Conservation (phyloP, 495 filamentous ascomycete genomes). For the Durotheca rogersii region DNA sequence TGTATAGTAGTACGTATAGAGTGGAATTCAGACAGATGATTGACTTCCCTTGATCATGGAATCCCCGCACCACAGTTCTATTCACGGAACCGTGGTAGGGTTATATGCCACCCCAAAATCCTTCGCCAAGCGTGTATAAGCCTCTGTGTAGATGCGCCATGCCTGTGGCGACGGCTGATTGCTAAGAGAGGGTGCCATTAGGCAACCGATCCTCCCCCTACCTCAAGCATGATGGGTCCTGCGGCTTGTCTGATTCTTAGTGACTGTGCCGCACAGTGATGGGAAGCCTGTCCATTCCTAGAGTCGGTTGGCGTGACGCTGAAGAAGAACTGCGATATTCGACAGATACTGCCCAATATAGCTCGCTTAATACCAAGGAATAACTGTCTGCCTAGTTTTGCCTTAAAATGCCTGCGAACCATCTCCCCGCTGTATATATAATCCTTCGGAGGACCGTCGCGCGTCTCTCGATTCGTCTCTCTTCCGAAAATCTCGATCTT, state of each 20-base stretch:
- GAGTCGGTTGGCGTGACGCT: not conserved
- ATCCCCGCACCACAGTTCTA: not conserved
- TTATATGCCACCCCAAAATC: not conserved
- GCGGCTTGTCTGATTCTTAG: not conserved
- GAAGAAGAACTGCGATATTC: not conserved
- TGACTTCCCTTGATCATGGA: too few species aligned
- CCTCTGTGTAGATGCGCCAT: not conserved
- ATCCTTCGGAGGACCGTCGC: not conserved
- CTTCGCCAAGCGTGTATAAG: not conserved
- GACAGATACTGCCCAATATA: not conserved
- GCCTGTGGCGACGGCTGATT: too few species aligned
- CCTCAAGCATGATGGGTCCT: not conserved
- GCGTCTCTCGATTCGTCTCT: not conserved
- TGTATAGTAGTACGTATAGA: too few species aligned
- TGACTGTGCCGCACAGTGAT: not conserved
- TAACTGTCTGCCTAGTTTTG: conserved; percentile 2
- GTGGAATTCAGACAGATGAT: too few species aligned
- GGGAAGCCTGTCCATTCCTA: not conserved
- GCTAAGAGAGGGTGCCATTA: too few species aligned
- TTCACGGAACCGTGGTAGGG: not conserved
- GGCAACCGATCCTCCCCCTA: not conserved
- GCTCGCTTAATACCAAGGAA: not conserved
- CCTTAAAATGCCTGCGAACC: not conserved
- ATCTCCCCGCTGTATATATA: conserved; percentile 1
- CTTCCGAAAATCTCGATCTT: not conserved